Evolutionary conservation across 305 asterid species (phyloP), one percentile per base, ranked within the genome.

Genomic region (Fraxinus angustifolia): DNA sequence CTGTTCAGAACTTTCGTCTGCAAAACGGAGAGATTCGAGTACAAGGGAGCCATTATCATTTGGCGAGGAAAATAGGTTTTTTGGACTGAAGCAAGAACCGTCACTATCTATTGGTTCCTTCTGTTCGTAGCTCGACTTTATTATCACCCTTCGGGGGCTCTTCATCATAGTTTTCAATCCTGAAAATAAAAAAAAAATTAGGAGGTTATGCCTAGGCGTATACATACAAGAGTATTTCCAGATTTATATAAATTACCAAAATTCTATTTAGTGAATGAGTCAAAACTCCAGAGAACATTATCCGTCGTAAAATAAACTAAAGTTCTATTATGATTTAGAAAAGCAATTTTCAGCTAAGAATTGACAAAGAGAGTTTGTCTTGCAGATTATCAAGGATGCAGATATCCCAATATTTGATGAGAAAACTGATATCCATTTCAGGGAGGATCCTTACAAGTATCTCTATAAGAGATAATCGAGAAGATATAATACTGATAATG

Each of bases 161-260:
- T 84, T 91, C 90, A 89, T 84, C 33, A 73, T 67, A 17, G 85
- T 76, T 80, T 90, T 92, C 78, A 88, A 85, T 87, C 93, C 97
- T 93, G 91, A 82, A 48, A 53, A 53, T 6, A 53, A 53, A 53
- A n/a, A n/a, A 28, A 28, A 10, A n/a, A 53, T 53, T 53, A n/a
- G 26, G 78, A 78, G 38, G 83, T 83, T 19, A 67, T 67, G 68
- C 78, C 17, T 23, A 71, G 48, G 21, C 8, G 68, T 11, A 10
- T n/a, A 73, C n/a, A 36, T 40, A 65, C 72, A 21, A 65, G 72
- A 10, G 6, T n/a, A 65, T 65, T 21, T 65, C 72, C 6, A 65
- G 72, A 8, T 28, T 28, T 2, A 65, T 65, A 33, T 23, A 65
- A 53, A 53, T 53, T 53, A 53, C 10, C 26, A 53, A 53, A n/a